Base-by-base conservation (phyloP, 176 grass and related monocot species). In the Guadua angustifolia region DNA sequence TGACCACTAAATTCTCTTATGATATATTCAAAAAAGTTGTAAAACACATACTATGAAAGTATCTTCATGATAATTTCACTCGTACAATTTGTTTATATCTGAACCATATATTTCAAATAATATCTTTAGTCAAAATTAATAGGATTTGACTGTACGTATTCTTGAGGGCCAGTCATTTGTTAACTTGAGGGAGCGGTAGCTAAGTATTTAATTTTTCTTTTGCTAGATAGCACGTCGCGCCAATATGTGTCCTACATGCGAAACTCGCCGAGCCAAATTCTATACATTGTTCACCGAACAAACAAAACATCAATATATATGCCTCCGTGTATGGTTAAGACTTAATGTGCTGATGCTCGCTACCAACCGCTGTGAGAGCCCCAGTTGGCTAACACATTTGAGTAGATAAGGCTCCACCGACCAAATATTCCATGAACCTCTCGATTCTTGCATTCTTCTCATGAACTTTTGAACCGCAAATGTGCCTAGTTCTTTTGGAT, bases 281-380 rank as follows among this genome's bases (percentile, higher is more conserved):
- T 47, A 67, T 47, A 51, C 32, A 43, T 24, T 21, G 14, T 39
- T 75, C 70, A 39, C 47, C 69, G 35, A 67, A 68, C 70, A 46
- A 46, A 68, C 17, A 66, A 42, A 62, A 6, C 32, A 47, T 49
- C 70, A 51, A 73, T 38, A 80, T 38, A 80, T 19, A 51, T 66
- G 44, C 44, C 62, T 62, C n/a, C 4, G 14, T 35, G 33, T 59
- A 75, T n/a, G 44, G 38, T 73, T 73, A 3, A 21, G 75, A 57
- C 6, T 44, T n/a, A 53, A 62, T 35, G 39, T 53, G 45, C 8
- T 64, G 65, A 77, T 82, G 44, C 56, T 57, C 63, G 46, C 25
- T 81, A 85, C 88, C 78, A 45, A 42, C 52, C 70, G 56, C 14
- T 7, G 40, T 36, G 81, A 83, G 57, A 74, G 36, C 5, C 44